These are phyloP conservation scores for Botryosphaeria agaves DNA, from an alignment of 2,329 filamentous ascomycete species.

Conservation along the genomic window DNA sequence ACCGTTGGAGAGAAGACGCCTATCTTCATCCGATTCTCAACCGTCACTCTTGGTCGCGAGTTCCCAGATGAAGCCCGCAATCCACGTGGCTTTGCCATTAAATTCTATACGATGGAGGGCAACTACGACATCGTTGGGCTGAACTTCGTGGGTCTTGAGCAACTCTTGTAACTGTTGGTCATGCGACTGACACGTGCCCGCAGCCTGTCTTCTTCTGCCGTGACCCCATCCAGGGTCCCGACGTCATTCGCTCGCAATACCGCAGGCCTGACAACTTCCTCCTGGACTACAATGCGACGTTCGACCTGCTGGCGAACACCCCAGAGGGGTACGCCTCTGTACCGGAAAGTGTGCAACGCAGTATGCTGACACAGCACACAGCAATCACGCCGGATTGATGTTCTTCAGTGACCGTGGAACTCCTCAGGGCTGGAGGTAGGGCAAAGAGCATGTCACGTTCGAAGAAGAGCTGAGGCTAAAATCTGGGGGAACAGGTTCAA, in stretches of 20 bases:
- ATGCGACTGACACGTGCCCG: not conserved
- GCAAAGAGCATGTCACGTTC: no score
- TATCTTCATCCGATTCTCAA: conserved; percentile 27
- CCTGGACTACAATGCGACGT: conserved; percentile 29
- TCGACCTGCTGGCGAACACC: conserved; percentile 31
- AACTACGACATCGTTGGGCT: conserved; percentile 32
- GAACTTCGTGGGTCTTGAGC: conserved; percentile 18
- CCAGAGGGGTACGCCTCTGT: conserved; percentile 19
- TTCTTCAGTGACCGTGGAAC: conserved; percentile 34
- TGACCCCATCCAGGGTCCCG: conserved; percentile 29
- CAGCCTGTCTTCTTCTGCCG: conserved; percentile 32
- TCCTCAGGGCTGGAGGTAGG: conserved; percentile 27
- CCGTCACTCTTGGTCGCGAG: conserved; percentile 25
- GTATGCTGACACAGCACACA: not conserved
- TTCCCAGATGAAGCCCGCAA: conserved; percentile 28
- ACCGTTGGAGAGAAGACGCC: conserved; percentile 24
- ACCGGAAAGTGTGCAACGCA: not conserved
- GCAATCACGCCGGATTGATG: conserved; percentile 31
- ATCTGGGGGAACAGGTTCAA: no score
- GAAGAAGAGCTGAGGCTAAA: no score
- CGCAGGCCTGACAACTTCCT: conserved; percentile 31
- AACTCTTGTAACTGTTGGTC: not conserved
- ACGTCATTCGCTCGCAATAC: conserved; percentile 29
- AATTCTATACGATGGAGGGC: conserved; percentile 31
- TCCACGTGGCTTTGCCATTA: conserved; percentile 31